Percentiles rank a stretch among this genome's conserved stretches.
phyloP scores from a whole-genome alignment of 148 eudicot species.

The Pharnaceum exiguum region DNA sequence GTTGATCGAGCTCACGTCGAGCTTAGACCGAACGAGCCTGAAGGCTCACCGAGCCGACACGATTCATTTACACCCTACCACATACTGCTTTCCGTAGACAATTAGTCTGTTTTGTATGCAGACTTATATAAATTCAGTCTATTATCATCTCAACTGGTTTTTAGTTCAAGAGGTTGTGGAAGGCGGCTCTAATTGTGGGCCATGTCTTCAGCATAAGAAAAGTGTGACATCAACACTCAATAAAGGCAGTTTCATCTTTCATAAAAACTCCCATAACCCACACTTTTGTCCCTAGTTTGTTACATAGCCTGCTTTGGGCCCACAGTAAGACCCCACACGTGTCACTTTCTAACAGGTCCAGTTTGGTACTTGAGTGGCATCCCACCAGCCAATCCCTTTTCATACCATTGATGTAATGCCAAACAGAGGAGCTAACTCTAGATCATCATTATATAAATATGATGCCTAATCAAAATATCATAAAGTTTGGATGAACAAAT shows the following conservation, averaged over 20 bases:
- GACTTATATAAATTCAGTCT: no score
- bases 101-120: no score
- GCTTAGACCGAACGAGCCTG: no score
- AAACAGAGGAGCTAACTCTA: constrained; percentile 14
- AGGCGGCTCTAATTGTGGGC: constrained; percentile 26
- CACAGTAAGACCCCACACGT: constrained; percentile 7
- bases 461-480: background rate
- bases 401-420: constrained; percentile 10
- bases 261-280: constrained; percentile 7
- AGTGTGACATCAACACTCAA: constrained; percentile 31
- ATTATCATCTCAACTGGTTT: no score
- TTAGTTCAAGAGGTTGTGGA: constrained; percentile 11
- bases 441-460: constrained; percentile 11
- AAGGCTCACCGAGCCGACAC: no score
- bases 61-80: no score
- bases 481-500: constrained; percentile 9
- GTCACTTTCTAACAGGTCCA: constrained; percentile 9
- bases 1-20: no score
- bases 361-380: constrained; percentile 18
- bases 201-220: constrained; percentile 28
- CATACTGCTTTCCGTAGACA: no score
- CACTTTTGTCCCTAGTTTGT: constrained; percentile 24
- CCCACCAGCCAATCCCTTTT: constrained; percentile 12
- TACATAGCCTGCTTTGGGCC: constrained; percentile 23
- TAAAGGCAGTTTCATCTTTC: constrained; percentile 10